Conservation (phyloP, 2,329 filamentous ascomycete genomes). For the Microsporum canis region DNA sequence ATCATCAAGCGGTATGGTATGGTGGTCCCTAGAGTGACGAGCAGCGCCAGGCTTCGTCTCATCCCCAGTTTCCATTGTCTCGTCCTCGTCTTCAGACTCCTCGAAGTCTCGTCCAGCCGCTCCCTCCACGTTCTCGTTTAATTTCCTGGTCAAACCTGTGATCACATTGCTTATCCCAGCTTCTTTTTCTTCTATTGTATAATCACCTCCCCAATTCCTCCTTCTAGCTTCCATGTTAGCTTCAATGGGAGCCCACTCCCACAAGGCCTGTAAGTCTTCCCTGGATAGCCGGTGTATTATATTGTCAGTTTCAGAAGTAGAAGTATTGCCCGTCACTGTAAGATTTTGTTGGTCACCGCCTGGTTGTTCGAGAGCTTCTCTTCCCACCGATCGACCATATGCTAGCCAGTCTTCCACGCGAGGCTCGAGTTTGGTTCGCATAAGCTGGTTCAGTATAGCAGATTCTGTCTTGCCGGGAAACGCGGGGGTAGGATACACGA, state of each 20-base stretch:
- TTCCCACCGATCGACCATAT: slow-evolving; percentile 43
- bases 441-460: slow-evolving; percentile 52
- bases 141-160: slow-evolving; percentile 53
- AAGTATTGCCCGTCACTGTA: neutral
- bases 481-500: slow-evolving; percentile 64
- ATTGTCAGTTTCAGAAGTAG: neutral
- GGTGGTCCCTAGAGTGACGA: slow-evolving; percentile 22
- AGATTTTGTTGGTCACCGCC: neutral
- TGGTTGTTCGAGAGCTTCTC: slow-evolving; percentile 13
- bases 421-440: slow-evolving; percentile 76
- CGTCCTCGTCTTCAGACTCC: slow-evolving; percentile 43
- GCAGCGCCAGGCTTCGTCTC: slow-evolving; percentile 24
- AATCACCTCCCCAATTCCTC: slow-evolving; percentile 51
- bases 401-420: slow-evolving; percentile 62
- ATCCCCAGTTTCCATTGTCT: slow-evolving; percentile 33
- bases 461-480: slow-evolving; percentile 58
- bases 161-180: slow-evolving; percentile 56
- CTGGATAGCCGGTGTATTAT: slow-evolving; percentile 25
- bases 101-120: slow-evolving; percentile 42
- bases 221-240: slow-evolving; percentile 36
- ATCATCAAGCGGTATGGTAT: slow-evolving; percentile 35
- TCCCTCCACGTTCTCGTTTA: slow-evolving; percentile 45
- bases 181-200: slow-evolving; percentile 59
- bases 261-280: slow-evolving; percentile 47
- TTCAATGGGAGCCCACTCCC: slow-evolving; percentile 44